Base-by-base conservation (phyloP, 768 basidiomycete species). In the Phanerochaete sordida region DNA sequence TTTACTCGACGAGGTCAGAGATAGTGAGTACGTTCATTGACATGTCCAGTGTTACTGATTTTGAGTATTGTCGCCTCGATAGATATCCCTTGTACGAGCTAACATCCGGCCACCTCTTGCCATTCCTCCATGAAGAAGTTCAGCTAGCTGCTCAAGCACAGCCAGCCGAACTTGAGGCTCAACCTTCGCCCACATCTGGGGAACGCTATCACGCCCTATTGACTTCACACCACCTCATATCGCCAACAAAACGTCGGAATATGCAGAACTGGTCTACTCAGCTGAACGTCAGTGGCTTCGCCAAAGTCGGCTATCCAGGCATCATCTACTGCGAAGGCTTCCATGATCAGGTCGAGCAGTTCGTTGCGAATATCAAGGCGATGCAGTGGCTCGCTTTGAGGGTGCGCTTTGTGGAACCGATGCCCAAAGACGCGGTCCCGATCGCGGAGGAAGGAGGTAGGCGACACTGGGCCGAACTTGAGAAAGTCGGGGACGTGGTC, bases 311-410 rank as follows among this genome's bases (percentile, higher is more conserved):
- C 0, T 81, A 90, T 69, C 90, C 90, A 13, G 89, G 88, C 3
- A 76, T 90, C 47, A 88, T 92, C 46, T 92, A 90, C 57, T 85
- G 80, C n/a, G 77, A 84, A 68, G 89, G 88, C 8, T 64, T 65
- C 21, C 74, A 75, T 45, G 72, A 76, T 8, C 73, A 80, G 49
- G 74, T 90, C 13, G 80, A 85, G 65, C 84, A 86, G 64, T 90
- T 90, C 64, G 81, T 88, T 1, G 73, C 68, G 21, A 86, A 85
- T 54, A 80, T 91, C 57, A 89, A 86, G 67, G 79, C 76, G 21
- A 89, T 90, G 88, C 87, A 90, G 66, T 91, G 90, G 90, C 75
- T 91, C 0, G 89, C 89, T 11, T 70, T 91, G 62, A 77, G 81
- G 57, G 72, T 88, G 5, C 72, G 89, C 24, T 87, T 89, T 65